phyloP scores from a whole-genome alignment of 108 stramenopile species.

The Cyclostephanos invisitatus region DNA sequence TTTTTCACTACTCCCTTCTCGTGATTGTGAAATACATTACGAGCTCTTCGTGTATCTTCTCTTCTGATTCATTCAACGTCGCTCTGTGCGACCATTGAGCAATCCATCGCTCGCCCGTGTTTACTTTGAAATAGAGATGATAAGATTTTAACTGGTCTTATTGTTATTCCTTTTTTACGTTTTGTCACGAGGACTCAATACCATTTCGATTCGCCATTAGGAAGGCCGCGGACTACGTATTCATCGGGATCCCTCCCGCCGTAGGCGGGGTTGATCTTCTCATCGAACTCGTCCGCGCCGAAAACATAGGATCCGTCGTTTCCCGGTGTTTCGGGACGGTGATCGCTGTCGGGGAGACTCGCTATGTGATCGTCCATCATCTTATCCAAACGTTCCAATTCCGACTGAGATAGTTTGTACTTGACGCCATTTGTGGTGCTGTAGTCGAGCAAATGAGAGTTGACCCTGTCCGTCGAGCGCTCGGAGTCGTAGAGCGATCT shows the following conservation, averaged over 20 bases:
- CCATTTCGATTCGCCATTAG: slow-evolving; percentile 7
- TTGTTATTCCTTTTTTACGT: too few relatives aligned
- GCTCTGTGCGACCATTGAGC: too few relatives aligned
- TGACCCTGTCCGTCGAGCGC: slow-evolving; percentile 41
- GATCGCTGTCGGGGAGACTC: slow-evolving; percentile 48
- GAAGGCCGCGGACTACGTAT: slow-evolving; percentile 9
- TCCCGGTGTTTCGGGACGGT: slow-evolving; percentile 35
- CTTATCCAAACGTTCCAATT: slow-evolving; percentile 39
- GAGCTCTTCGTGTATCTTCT: too few relatives aligned
- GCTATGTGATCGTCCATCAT: slow-evolving; percentile 54
- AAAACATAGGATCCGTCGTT: slow-evolving; percentile 32
- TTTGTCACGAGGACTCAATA: neutral
- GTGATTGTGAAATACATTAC: too few relatives aligned
- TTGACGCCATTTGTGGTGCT: slow-evolving; percentile 38
- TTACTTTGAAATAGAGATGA: neutral
- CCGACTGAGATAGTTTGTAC: slow-evolving; percentile 33
- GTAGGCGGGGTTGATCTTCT: slow-evolving; percentile 28
- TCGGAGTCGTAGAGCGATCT: slow-evolving; percentile 49
- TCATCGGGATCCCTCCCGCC: slow-evolving; percentile 28
- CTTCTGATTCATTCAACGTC: too few relatives aligned
- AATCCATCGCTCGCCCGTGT: too few relatives aligned
- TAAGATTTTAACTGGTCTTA: neutral
- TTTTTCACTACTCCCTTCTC: too few relatives aligned
- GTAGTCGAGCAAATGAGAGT: slow-evolving; percentile 47
- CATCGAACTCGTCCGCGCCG: slow-evolving; percentile 42